Base-by-base conservation (phyloP, 768 basidiomycete species). In the Mrakia blollopis region DNA sequence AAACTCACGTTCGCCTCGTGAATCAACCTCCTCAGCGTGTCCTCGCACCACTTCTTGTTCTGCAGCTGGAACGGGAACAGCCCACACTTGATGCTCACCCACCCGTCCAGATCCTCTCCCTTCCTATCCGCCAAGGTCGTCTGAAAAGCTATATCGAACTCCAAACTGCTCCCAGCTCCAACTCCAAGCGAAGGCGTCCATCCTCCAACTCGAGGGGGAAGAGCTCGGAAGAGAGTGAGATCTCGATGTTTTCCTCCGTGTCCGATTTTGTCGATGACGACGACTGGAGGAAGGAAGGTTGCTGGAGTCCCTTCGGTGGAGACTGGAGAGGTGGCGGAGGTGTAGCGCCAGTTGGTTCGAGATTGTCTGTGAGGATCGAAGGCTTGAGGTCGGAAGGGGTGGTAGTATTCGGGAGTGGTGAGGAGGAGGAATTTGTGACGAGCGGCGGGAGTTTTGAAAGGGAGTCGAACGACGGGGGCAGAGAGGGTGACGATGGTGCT, bases 31-130 rank as follows among this genome's bases (percentile, higher is more conserved):
- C 94, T 91, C 74, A 99, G 83, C 23, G 89, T 87, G 82, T 98
- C 95, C 79, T 91, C 91, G 57, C 91, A 92, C 91, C 93, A 96
- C 83, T 95, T 96, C 80, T 96, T 85, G 84, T 99, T 99, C 91
- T 92, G 91, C 37, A 89, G 86, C 2, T 90, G 88, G 79, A 88
- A 86, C 10, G 90, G 89, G 83, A 93, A 96, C 83, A 91, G 89
- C 80, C 98, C 95, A 81, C 92, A 94, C 0, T 91, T 87, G 78
- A 98, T 91, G 85, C 94, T 94, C 84, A 99, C 86, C 84, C 88
- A 95, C 6, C 95, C 95, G 75, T 92, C 88, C 72, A 87, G 80
- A 11, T 81, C 81, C 68, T 79, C 79, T 6, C 76, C 76, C 18
- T 67, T 21, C 18, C 76, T 62, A 30, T 77, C 76, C 57, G 63